phyloP scores from a whole-genome alignment of 768 basidiomycete genomes.

The Suillus bovinus region DNA sequence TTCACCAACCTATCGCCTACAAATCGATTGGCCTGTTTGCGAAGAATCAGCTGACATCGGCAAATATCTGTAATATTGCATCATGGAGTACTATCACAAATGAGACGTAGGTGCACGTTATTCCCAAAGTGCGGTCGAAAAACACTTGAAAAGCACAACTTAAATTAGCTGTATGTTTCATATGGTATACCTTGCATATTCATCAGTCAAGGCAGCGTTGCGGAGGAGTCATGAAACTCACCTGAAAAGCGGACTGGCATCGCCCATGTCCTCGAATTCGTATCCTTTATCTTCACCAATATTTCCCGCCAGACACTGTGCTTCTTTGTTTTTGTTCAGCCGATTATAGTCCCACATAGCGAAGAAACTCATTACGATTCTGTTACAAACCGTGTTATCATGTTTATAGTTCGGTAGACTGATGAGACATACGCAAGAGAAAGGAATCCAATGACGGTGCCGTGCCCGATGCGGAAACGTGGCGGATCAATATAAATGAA shows the following conservation, averaged over 20 bases:
- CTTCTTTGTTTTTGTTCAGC: constrained; percentile 52
- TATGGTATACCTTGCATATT: neutral
- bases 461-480: constrained; percentile 38
- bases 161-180: neutral
- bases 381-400: constrained; percentile 31
- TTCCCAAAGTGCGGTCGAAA: neutral
- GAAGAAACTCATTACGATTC: constrained; percentile 41
- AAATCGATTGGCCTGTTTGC: neutral
- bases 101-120: neutral
- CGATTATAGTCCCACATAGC: constrained; percentile 51
- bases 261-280: constrained; percentile 50
- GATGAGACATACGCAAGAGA: constrained; percentile 23
- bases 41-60: neutral
- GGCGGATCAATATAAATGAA: constrained; percentile 43
- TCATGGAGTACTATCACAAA: neutral
- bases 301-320: constrained; percentile 41
- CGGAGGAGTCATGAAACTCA: constrained; percentile 4
- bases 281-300: constrained; percentile 41
- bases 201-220: neutral
- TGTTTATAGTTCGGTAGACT: constrained; percentile 6
- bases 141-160: neutral
- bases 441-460: constrained; percentile 37
- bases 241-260: constrained; percentile 58
- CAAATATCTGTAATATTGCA: neutral
- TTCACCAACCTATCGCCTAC: neutral